Base-by-base conservation (phyloP, 78 protist genomes). In the Speleostelium caveatum region DNA sequence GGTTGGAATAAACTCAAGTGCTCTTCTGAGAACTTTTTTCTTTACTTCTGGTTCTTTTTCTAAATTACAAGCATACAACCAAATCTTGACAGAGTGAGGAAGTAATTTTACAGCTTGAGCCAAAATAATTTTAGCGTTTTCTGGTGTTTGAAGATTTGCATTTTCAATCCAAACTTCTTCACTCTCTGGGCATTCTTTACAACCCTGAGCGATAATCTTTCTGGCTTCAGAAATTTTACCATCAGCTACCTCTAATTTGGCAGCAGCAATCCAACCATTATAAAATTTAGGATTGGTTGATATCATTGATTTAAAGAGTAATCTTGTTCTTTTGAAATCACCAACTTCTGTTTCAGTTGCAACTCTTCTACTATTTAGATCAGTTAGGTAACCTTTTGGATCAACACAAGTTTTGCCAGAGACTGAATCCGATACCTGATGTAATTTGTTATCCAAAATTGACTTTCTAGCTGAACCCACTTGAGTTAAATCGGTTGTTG, bases 131-230 rank as follows among this genome's bases (percentile, higher is more conserved):
- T 78, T 80, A 21, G 98, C 97, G 10, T 94, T 75, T 17, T 96
- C 95, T 1, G 96, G 97, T 21, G 86, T 83, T 55, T 94, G 87
- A 1, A 95, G 67, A 14, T 96, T 92, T 0, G 95, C 91, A 59
- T 98, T 96, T 61, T 95, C 96, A 41, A 98, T 92, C 99, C 99
- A 98, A 51, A 98, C 93, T 77, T 98, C 99, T 65, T 96, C 98
- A 16, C 21, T 49, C 16, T 73, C 75, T 4, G 98, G 96, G 49
- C 98, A 95, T 36, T 92, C 68, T 8, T 68, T 75, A 71, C 97
- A 93, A 2, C 95, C 99, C 0, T 95, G 71, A 32, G 71, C 26
- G n/a, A 96, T 96, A 35, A 96, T 60, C 62, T 77, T 86, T 16
- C 99, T 68, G 4, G 99, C 99, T 0, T 38, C 72, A 33, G 59